phyloP scores from a whole-genome alignment of 495 filamentous ascomycete species.

The Cercophora scortea region DNA sequence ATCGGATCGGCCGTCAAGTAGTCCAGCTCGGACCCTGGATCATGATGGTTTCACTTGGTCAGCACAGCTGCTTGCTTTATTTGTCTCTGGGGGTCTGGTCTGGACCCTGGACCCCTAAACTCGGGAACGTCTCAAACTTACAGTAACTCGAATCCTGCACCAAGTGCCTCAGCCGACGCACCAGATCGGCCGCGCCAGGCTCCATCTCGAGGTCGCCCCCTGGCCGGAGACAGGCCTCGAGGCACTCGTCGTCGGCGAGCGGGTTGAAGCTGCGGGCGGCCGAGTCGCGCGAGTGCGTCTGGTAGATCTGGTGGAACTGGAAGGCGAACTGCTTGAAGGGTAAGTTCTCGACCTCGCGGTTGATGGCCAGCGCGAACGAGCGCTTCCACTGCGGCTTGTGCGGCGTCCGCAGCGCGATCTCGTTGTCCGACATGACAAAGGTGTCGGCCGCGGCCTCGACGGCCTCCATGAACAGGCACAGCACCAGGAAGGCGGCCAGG shows the following conservation, averaged over 20 bases:
- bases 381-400: conserved; percentile 20
- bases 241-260: conserved; percentile 25
- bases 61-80: conserved; percentile 4
- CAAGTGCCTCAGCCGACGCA: conserved; percentile 29
- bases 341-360: conserved; percentile 39
- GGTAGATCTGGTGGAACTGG: conserved; percentile 48
- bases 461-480: conserved; percentile 46
- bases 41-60: background rate
- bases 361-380: conserved; percentile 31
- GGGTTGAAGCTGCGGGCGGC: conserved; percentile 38
- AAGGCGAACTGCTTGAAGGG: conserved; percentile 45
- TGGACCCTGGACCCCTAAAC: too few relatives aligned
- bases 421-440: conserved; percentile 40
- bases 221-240: conserved; percentile 10
- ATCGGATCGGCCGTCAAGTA: conserved; percentile 37
- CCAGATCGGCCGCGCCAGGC: conserved; percentile 31
- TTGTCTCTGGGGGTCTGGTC: background rate
- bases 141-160: conserved; percentile 29
- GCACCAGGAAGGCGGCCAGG: conserved; percentile 40
- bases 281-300: conserved; percentile 37
- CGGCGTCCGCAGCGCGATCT: conserved; percentile 30
- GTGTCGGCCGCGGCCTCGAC: conserved; percentile 42
- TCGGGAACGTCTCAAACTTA: conserved; percentile 21
- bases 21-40: conserved; percentile 39
- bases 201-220: conserved; percentile 26